A percentile compares a stretch with the other conserved stretches of the same genome.
These are phyloP conservation scores for Teunomyces panamensis DNA, from an alignment of 805 yeast genomes.

Conservation along the genomic window DNA sequence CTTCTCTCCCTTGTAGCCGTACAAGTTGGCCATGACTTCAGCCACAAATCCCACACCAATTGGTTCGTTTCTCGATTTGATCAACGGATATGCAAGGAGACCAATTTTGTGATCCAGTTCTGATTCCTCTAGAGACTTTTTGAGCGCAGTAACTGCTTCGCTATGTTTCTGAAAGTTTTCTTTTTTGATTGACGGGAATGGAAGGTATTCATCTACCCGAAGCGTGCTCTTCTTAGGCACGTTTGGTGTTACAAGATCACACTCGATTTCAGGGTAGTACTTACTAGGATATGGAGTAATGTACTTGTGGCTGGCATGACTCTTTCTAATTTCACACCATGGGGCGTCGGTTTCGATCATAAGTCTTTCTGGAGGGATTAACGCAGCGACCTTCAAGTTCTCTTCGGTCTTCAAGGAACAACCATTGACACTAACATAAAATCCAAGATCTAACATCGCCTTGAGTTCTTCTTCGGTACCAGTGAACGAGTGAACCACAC, in stretches of 20 bases:
- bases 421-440: conserved; percentile 85
- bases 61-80: conserved; percentile 91
- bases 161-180: conserved; percentile 49
- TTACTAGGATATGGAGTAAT: conserved; percentile 55
- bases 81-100: conserved; percentile 43
- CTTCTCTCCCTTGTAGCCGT: conserved; percentile 23
- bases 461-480: conserved; percentile 68
- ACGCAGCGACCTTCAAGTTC: conserved; percentile 60
- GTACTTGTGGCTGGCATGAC: conserved; percentile 70
- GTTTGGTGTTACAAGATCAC: neutral
- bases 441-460: conserved; percentile 53
- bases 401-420: conserved; percentile 83
- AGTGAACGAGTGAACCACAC: conserved; percentile 96
- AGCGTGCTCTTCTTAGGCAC: conserved; percentile 16
- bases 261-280: conserved; percentile 45
- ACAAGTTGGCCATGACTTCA: conserved; percentile 36
- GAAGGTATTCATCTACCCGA: conserved; percentile 50
- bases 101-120: conserved; percentile 16
- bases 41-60: conserved; percentile 82
- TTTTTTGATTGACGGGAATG: conserved; percentile 63
- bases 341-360: conserved; percentile 96
- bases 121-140: conserved; percentile 8
- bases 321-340: conserved; percentile 91
- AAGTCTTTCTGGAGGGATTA: conserved; percentile 67
- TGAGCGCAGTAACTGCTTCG: conserved; percentile 10